A percentile compares a stretch with the other conserved stretches of the same genome.
Conservation (phyloP, 1,139 yeast genomes). For the Taphrina communis region DNA sequence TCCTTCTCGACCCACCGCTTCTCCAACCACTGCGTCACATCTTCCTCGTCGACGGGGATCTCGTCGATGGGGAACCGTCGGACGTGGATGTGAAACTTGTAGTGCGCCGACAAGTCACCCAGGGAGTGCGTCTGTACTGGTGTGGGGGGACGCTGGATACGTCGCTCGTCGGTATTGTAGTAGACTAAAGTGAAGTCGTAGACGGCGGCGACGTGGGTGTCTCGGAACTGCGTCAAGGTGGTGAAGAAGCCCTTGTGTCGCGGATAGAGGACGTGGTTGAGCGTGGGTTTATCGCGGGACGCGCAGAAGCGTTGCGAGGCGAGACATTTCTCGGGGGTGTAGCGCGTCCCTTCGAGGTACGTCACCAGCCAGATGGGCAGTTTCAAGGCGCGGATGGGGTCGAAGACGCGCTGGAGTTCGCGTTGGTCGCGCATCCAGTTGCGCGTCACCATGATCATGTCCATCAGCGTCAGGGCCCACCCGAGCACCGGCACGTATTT, state of each 20-base stretch:
- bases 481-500: conserved; percentile 31
- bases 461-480: conserved; percentile 35
- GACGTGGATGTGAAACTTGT: conserved; percentile 58
- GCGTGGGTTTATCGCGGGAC: conserved; percentile 55
- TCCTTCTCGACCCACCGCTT: conserved; percentile 48
- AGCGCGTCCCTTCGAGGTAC: conserved; percentile 40
- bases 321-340: conserved; percentile 47
- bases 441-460: conserved; percentile 34
- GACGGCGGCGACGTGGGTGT: conserved; percentile 48
- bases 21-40: conserved; percentile 49
- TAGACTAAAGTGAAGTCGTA: conserved; percentile 55
- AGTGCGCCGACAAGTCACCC: conserved; percentile 53
- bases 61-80: conserved; percentile 56
- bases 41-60: conserved; percentile 38
- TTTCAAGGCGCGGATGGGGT: conserved; percentile 10
- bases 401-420: conserved; percentile 32
- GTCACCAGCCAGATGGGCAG: conserved; percentile 39
- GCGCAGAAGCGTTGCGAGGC: conserved; percentile 49
- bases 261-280: conserved; percentile 59
- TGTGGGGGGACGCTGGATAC: conserved; percentile 56
- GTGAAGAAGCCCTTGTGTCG: conserved; percentile 52
- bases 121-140: conserved; percentile 63
- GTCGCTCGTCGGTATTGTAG: conserved; percentile 58
- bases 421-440: conserved; percentile 36
- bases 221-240: conserved; percentile 48